Evolutionary conservation across 495 filamentous ascomycete species (phyloP).

Genomic region (Talaromyces stipitatus): DNA sequence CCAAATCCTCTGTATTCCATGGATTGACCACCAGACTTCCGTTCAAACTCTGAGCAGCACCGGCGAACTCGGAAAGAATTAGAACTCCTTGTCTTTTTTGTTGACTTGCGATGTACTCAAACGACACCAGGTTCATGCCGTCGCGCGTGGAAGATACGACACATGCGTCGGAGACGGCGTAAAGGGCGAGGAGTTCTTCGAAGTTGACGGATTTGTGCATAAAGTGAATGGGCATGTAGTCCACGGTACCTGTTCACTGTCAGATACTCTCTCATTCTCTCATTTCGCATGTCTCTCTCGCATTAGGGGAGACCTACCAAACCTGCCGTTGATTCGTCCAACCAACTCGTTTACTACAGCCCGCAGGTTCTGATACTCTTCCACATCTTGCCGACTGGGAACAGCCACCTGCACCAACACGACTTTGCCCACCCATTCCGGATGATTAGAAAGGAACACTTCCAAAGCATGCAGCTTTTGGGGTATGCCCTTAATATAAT

Average conservation of each 20-base stretch:
- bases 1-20: constrained; percentile 95
- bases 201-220: constrained; percentile 91
- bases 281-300: constrained; percentile 11
- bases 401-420: constrained; percentile 95
- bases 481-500: constrained; percentile 97
- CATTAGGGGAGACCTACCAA: constrained; percentile 46
- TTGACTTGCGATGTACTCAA: constrained; percentile 94
- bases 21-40: constrained; percentile 92
- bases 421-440: constrained; percentile 97
- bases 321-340: constrained; percentile 89
- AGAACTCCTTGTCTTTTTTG: constrained; percentile 80
- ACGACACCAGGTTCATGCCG: constrained; percentile 98
- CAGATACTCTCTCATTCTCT: not conserved
- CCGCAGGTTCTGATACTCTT: constrained; percentile 93
- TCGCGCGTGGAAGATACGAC: constrained; percentile 94
- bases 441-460: constrained; percentile 92
- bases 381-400: constrained; percentile 87
- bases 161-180: constrained; percentile 89
- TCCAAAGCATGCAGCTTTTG: constrained; percentile 95
- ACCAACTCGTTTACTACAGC: constrained; percentile 93
- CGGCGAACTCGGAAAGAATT: constrained; percentile 93
- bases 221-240: constrained; percentile 98
- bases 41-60: constrained; percentile 87
- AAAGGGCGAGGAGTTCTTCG: constrained; percentile 87
- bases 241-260: constrained; percentile 59